Evolutionary conservation across 2,329 filamentous ascomycete genomes (phyloP).

Genomic region (Pestalotiopsis sp.): DNA sequence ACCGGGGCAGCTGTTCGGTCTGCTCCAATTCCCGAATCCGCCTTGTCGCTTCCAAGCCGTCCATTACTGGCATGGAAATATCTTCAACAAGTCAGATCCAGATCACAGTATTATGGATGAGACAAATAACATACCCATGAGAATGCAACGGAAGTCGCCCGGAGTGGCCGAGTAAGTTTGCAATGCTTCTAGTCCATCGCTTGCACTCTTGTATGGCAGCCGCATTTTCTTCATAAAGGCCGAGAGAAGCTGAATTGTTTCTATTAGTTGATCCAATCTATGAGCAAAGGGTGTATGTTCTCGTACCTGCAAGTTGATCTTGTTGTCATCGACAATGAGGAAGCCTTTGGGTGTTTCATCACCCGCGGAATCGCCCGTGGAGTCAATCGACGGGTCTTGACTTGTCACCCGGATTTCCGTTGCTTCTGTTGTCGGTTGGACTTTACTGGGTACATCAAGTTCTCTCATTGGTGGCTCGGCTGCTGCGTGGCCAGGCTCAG

Average conservation of each 20-base stretch:
- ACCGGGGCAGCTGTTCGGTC: conserved; percentile 34
- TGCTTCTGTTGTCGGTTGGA: too few species aligned
- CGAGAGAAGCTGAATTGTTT: conserved; percentile 24
- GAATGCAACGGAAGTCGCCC: conserved; percentile 13
- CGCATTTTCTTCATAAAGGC: conserved; percentile 33
- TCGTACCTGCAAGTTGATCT: conserved; percentile 35
- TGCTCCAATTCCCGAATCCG: conserved; percentile 43
- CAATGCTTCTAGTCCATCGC: conserved; percentile 39
- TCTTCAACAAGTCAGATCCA: not conserved
- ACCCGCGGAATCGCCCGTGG: not conserved
- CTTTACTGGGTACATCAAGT: too few species aligned
- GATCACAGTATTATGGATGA: not conserved
- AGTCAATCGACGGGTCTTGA: not conserved
- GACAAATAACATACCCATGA: conserved; percentile 15
- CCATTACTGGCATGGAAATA: conserved; percentile 48
- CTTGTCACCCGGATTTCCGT: not conserved
- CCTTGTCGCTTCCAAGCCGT: conserved; percentile 42
- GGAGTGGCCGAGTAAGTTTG: conserved; percentile 29
- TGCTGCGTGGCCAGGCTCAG: not conserved
- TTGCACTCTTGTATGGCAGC: conserved; percentile 32
- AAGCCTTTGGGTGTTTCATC: conserved; percentile 16
- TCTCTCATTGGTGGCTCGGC: too few species aligned
- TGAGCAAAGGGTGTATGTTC: not conserved
- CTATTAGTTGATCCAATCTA: too few species aligned
- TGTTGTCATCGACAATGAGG: conserved; percentile 43